Base-by-base conservation (phyloP, 1,284 basidiomycete genomes). In the Hemileia vastatrix region DNA sequence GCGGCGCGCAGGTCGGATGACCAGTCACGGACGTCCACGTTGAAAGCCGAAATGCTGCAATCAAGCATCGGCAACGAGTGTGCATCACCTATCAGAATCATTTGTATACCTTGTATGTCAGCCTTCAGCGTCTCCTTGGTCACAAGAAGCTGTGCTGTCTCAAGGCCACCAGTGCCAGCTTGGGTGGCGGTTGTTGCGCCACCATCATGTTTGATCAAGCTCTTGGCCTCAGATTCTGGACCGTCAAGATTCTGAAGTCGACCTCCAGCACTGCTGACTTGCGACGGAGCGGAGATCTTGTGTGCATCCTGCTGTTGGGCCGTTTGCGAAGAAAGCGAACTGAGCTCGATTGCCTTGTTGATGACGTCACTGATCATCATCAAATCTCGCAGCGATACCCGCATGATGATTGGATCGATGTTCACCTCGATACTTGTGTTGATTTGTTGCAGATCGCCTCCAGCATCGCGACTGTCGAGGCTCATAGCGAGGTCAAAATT, bases 1-100 rank as follows among this genome's bases (percentile, higher is more conserved):
- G 84, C 85, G 6, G 89, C 86, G 74, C 86, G 86, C 50, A 95
- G 78, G 89, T 94, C 67, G n/a, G n/a, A n/a, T n/a, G 93, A 91
- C 95, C 95, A 99, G 75, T 99, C 93, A 68, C 86, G 87, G 1
- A 87, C 85, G 24, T 82, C 82, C 32, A 93, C 77, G 15, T 83
- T 81, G 77, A 97, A 96, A 13, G 89, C 85, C 69, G 87, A 88
- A 18, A 93, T 81, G 69, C 85, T 86, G 27, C 97, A 76, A 76
- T 98, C 91, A 21, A 98, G 79, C 79, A 97, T 83, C 0, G 95
- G 95, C 71, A 97, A 86, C 70, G 96, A 92, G 71, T 97, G 88
- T 62, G 91, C 77, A 76, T 98, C 94, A 3, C 94, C 91, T 64
- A 98, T 95, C 36, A 98, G 80, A 52, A 98, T 84, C 32, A 98